phyloP scores from a whole-genome alignment of 192 early-diverging fungal genomes.

The Coemansia sp. region DNA sequence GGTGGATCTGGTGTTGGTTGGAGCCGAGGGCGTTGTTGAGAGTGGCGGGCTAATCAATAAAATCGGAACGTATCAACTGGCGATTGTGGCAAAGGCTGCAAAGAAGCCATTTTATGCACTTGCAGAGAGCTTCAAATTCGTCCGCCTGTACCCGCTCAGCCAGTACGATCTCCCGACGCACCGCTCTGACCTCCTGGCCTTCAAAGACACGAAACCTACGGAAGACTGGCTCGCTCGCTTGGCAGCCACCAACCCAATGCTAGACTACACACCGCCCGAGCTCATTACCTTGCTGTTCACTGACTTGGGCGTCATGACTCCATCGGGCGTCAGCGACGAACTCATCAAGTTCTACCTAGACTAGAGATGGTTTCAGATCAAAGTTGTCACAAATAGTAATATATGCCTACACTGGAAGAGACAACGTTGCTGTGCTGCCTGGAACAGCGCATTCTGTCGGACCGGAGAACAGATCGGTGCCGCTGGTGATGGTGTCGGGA shows the following conservation, averaged over 20 bases:
- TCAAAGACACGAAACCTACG: constrained; percentile 48
- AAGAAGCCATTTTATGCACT: constrained; percentile 94
- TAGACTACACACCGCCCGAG: constrained; percentile 94
- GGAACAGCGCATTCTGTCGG: constrained; percentile 43
- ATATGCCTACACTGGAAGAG: not conserved
- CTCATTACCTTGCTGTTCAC: constrained; percentile 90
- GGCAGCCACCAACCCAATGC: constrained; percentile 63
- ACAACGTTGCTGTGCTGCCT: constrained; percentile 10
- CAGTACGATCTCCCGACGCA: constrained; percentile 90
- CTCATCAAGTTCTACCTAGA: constrained; percentile 81
- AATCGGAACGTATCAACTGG: constrained; percentile 95
- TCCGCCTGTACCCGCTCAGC: constrained; percentile 90
- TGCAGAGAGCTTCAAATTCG: constrained; percentile 97
- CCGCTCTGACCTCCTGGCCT: constrained; percentile 65
- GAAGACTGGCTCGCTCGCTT: constrained; percentile 48
- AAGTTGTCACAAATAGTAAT: not conserved
- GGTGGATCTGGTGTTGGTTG: constrained; percentile 95
- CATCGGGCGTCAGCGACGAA: constrained; percentile 84
- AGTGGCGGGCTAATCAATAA: constrained; percentile 98
- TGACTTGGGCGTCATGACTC: constrained; percentile 89
- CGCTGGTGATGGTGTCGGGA: not conserved
- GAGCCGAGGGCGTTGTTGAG: constrained; percentile 97
- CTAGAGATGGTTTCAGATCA: constrained; percentile 7
- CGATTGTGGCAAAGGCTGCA: constrained; percentile 91
- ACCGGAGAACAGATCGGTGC: constrained; percentile 24